Evolutionary conservation across 108 stramenopile species (phyloP), one percentile per base, ranked within the genome.

Genomic region (Cyclostephanos tholiformis): DNA sequence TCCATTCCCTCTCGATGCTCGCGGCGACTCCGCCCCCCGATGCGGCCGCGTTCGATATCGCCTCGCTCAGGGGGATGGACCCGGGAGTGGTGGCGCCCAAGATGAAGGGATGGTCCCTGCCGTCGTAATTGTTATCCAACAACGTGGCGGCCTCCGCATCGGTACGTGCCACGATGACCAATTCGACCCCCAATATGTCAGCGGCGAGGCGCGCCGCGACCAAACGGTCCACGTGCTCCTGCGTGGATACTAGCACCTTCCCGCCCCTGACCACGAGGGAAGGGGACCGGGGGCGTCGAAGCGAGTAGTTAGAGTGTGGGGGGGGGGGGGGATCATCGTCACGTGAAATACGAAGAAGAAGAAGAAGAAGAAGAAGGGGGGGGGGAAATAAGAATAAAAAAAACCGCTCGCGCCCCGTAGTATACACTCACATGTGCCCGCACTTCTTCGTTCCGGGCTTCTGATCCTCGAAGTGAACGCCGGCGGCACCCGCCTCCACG

Each of bases 371-470:
- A n/a, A n/a, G n/a, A n/a, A n/a, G n/a, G 16, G 7, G 13, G 16
- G 57, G 29, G 10, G 8, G 36, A 11, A 20, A 25, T 26, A 50
- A 6, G 62, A 64, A n/a, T 2, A 35, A 17, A 19, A 72, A 83
- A 69, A 13, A 4, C n/a, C n/a, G n/a, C n/a, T n/a, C n/a, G n/a
- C n/a, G n/a, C n/a, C n/a, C n/a, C n/a, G n/a, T n/a, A n/a, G n/a
- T n/a, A 12, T 12, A 73, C 76, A 78, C 82, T 36, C 79, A 78
- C 90, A 97, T 94, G 82, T 98, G 98, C 8, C 97, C 97, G 67
- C 97, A 98, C 79, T 98, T 98, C 84, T 98, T 98, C 6, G 97
- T 97, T 64, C 97, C 97, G 10, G 97, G 95, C 65, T 92, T 95
- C 79, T 93, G 89, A 72, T 91, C 89, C 75, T 89, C 89, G 67